Conservation (phyloP, 805 yeast species). For the Kazachstania kunashirensis region DNA sequence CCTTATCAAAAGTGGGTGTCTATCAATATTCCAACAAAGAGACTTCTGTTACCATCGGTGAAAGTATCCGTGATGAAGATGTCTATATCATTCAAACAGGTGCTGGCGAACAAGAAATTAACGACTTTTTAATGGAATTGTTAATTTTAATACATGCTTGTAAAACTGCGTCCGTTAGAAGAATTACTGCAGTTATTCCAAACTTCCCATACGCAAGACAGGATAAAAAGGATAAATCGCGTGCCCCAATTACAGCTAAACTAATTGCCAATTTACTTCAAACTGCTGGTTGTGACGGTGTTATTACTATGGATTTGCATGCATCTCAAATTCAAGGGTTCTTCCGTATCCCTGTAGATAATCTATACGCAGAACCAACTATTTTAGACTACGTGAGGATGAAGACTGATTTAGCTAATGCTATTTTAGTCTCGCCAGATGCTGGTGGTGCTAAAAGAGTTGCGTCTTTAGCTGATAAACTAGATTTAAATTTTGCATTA, state of each 20-base stretch:
- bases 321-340: slow-evolving; percentile 98
- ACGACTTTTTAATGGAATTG: slow-evolving; percentile 80
- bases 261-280: slow-evolving; percentile 83
- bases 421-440: slow-evolving; percentile 89
- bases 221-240: slow-evolving; percentile 88
- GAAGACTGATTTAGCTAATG: slow-evolving; percentile 42
- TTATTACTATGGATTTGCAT: slow-evolving; percentile 92
- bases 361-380: slow-evolving; percentile 88
- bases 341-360: slow-evolving; percentile 91
- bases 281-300: slow-evolving; percentile 92
- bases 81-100: slow-evolving; percentile 81
- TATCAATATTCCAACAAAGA: slow-evolving; percentile 82
- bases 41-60: slow-evolving; percentile 80
- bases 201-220: slow-evolving; percentile 96
- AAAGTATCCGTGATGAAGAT: slow-evolving; percentile 84
- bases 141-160: slow-evolving; percentile 89
- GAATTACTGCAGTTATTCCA: slow-evolving; percentile 90
- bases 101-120: slow-evolving; percentile 60
- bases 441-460: slow-evolving; percentile 99
- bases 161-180: slow-evolving; percentile 88
- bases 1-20: slow-evolving; percentile 66
- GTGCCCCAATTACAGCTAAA: slow-evolving; percentile 96
- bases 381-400: slow-evolving; percentile 73
- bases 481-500: slow-evolving; percentile 87
- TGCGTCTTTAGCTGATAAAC: slow-evolving; percentile 83